A percentile compares a stretch with the other conserved stretches of the same genome.
These are phyloP conservation scores for Dothiorella sarmentorum DNA, from an alignment of 2,329 filamentous ascomycete species.

Conservation along the genomic window DNA sequence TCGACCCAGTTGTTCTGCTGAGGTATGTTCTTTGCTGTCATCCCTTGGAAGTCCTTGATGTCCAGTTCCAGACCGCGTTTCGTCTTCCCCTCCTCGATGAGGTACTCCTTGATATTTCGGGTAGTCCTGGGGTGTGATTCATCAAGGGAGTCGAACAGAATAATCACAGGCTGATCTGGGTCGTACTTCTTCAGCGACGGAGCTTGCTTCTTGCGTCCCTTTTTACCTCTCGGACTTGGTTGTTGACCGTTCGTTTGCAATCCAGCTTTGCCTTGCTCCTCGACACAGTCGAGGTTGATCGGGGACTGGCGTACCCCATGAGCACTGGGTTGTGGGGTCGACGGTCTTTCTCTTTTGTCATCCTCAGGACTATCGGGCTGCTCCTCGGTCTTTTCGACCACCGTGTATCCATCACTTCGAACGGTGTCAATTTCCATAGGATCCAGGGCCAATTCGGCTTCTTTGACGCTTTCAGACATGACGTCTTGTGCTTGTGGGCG, in stretches of 20 bases:
- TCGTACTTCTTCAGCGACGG: not conserved
- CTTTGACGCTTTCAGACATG: not conserved
- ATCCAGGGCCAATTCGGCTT: not conserved
- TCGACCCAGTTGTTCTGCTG: constrained; percentile 81
- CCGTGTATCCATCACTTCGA: not conserved
- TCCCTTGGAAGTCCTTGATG: constrained; percentile 50
- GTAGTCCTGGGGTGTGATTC: constrained; percentile 59
- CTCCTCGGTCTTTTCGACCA: not conserved
- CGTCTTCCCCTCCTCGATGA: constrained; percentile 66
- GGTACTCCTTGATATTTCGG: constrained; percentile 69
- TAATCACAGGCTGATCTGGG: constrained; percentile 57
- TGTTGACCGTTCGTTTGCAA: not conserved
- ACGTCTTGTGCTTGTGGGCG: not conserved
- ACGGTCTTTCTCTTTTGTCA: not conserved
- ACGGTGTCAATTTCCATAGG: constrained; percentile 4
- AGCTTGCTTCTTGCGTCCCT: not conserved
- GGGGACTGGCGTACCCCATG: not conserved
- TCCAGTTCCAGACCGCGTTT: constrained; percentile 54
- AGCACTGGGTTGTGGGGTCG: not conserved
- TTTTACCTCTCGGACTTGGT: not conserved
- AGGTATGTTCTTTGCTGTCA: constrained; percentile 69
- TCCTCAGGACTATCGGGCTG: not conserved
- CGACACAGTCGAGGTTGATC: not conserved
- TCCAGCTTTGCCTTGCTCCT: not conserved
- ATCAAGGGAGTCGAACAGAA: constrained; percentile 86